phyloP scores from a whole-genome alignment of 2,329 filamentous ascomycete genomes.

The Nannizziopsis barbatae region DNA sequence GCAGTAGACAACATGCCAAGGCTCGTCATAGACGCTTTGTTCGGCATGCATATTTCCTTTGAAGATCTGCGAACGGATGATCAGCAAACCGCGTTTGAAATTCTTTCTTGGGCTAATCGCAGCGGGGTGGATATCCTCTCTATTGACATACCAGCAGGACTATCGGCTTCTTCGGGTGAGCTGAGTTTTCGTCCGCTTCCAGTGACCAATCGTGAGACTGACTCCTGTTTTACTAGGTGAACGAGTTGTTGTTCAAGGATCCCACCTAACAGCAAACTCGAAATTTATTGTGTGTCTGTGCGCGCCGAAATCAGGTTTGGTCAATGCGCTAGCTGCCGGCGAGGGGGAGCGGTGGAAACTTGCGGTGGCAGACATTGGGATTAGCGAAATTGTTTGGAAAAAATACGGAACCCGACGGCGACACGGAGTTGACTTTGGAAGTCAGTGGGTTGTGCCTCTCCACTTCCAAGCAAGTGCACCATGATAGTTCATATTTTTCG shows the following conservation, averaged over 20 bases:
- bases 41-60: conserved; percentile 78
- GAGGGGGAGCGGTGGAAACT: conserved; percentile 57
- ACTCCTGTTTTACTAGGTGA: conserved; percentile 33
- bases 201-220: neutral
- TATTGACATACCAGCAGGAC: conserved; percentile 82
- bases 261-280: conserved; percentile 66
- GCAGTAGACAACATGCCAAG: conserved; percentile 56
- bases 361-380: conserved; percentile 75
- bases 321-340: conserved; percentile 60
- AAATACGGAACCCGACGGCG: conserved; percentile 71
- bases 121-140: conserved; percentile 72
- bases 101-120: conserved; percentile 89
- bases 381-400: conserved; percentile 71
- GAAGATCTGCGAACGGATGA: conserved; percentile 76
- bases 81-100: conserved; percentile 71
- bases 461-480: conserved; percentile 26
- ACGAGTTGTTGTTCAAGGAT: conserved; percentile 54
- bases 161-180: conserved; percentile 64
- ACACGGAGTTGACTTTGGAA: conserved; percentile 78
- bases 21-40: conserved; percentile 76
- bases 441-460: conserved; percentile 72
- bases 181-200: neutral
- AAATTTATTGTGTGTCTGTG: conserved; percentile 77
- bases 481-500: neutral
- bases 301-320: conserved; percentile 71